Evolutionary conservation across 2,329 filamentous ascomycete genomes (phyloP), one percentile per base, ranked within the genome.

Genomic region (Paecilomyces fulvus): DNA sequence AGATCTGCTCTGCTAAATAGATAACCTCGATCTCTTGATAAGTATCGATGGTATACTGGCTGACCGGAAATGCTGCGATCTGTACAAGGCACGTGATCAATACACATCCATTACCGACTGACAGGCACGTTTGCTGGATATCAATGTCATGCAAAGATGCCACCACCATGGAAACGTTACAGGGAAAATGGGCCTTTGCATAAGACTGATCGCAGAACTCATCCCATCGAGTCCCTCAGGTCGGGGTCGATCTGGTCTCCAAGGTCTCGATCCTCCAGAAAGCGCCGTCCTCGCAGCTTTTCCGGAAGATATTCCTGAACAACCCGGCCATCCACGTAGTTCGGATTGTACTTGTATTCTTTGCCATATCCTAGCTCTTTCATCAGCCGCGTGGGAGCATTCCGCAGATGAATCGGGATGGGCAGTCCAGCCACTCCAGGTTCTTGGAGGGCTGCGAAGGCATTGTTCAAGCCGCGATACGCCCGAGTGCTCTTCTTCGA

Each of bases 311-410:
- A 99, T 23, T 92, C 88, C 75, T 99, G 94, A 60, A 79, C 81
- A 0, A 97, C 92, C 63, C 77, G 83, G 0, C 94, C 94, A 59
- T 92, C 84, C 53, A 82, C 75, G 67, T 92, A 99, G 63, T 95
- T 89, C 0, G 94, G 94, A 63, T 95, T 95, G 68, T 99, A 97
- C 73, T 97, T 97, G 73, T 99, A 99, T 69, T 91, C 89, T 52
- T 85, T 86, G 0, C 92, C 92, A 67, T 91, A 95, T 0, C 90
- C 92, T 62, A 97, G 76, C 63, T 96, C 92, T 65, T 92, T 89
- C 92, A 99, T 95, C 61, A 97, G 70, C 62, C 86, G 82, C 1
- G 94, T 97, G 0, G 94, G 92, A 8, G 94, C 94, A 71, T 97
- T 97, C 57, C 94, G 79, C 57, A 99, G 73, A 70, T 97, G 94